Evolutionary conservation across 2,329 filamentous ascomycete species (phyloP).

Genomic region (Exophiala oligosperma): DNA sequence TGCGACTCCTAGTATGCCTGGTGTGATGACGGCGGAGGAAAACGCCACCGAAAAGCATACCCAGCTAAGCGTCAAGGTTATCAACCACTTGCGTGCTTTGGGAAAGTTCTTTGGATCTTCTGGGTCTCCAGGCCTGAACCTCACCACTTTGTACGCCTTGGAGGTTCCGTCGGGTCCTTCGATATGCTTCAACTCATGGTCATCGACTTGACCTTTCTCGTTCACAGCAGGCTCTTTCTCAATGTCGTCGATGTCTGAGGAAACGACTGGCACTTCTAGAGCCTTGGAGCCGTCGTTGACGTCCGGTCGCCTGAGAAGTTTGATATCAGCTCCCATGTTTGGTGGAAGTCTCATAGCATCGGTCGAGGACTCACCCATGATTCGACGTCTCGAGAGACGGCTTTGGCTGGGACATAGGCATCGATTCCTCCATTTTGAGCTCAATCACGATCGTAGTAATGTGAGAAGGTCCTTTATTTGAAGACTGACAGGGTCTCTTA

Average conservation of each 20-base stretch:
- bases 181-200: not conserved
- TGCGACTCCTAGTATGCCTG: constrained; percentile 41
- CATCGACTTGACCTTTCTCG: not conserved
- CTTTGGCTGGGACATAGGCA: no score
- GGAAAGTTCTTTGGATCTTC: constrained; percentile 4
- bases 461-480: no score
- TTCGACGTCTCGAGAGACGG: no score
- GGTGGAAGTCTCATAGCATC: no score
- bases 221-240: not conserved
- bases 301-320: no score
- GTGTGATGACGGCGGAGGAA: constrained; percentile 46
- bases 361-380: no score
- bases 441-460: no score
- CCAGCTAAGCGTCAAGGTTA: constrained; percentile 40
- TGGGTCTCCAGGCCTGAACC: not conserved
- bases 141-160: not conserved
- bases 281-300: not conserved
- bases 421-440: no score
- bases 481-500: no score
- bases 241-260: not conserved
- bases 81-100: constrained; percentile 39
- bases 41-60: constrained; percentile 50
- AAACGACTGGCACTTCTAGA: not conserved
- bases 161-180: not conserved
- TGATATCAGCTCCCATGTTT: no score